These are phyloP conservation scores for Cryptosporidium xiaoi DNA, from an alignment of 169 alveolate species.

Conservation along the genomic window DNA sequence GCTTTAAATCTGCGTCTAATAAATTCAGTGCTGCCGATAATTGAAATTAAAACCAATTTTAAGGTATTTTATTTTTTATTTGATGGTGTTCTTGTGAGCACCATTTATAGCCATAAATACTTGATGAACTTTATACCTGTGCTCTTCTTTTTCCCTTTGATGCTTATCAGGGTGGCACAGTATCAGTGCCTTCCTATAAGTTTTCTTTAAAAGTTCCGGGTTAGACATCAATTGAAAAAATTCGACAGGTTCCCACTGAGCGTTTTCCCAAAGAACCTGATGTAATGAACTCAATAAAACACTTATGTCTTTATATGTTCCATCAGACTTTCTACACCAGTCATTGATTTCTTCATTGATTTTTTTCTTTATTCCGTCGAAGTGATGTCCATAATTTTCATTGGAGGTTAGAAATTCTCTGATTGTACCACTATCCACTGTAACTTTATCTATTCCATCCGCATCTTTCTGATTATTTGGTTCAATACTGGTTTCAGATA, in stretches of 20 bases:
- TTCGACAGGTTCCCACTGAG: conserved; percentile 86
- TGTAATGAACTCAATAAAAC: conserved; percentile 85
- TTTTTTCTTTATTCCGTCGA: not conserved
- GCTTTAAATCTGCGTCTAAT: not conserved
- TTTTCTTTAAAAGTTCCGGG: conserved; percentile 80
- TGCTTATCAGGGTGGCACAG: conserved; percentile 85
- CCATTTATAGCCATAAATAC: conserved; percentile 79
- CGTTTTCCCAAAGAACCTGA: conserved; percentile 85
- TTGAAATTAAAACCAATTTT: not conserved
- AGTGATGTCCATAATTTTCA: not conserved
- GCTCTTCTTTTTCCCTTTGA: conserved; percentile 57
- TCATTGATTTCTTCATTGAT: conserved; percentile 76
- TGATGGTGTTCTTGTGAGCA: conserved; percentile 67
- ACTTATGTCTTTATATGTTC: conserved; percentile 84
- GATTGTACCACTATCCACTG: not conserved
- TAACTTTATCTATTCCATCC: not conserved
- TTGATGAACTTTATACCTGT: conserved; percentile 75
- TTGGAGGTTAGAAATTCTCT: not conserved
- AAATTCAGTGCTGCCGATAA: not conserved
- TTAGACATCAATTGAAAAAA: conserved; percentile 83
- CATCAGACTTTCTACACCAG: conserved; percentile 82
- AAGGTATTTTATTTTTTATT: not conserved
- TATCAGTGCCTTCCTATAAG: conserved; percentile 83
- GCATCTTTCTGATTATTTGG: not conserved
- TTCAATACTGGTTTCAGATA: not conserved